These are phyloP conservation scores for Akebia trifoliata DNA, from an alignment of 164 flowering plant genomes.

Conservation along the genomic window DNA sequence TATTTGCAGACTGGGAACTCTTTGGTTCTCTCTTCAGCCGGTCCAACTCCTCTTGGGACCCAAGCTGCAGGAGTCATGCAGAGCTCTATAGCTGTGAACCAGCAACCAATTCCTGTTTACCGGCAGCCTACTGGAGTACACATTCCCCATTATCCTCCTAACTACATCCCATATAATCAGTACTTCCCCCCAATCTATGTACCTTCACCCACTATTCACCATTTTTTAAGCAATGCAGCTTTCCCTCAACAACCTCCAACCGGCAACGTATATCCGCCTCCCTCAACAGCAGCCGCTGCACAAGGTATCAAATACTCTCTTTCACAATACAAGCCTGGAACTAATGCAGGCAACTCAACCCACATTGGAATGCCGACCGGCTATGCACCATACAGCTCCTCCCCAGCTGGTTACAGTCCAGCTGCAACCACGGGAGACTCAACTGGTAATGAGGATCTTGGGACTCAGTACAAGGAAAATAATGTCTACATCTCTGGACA, in stretches of 20 bases:
- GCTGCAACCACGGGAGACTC: constrained; percentile 54
- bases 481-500: constrained; percentile 64
- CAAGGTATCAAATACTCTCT: constrained; percentile 61
- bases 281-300: constrained; percentile 41
- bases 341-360: constrained; percentile 52
- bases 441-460: constrained; percentile 59
- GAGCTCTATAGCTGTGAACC: constrained; percentile 59
- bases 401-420: constrained; percentile 57
- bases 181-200: constrained; percentile 70
- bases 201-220: constrained; percentile 75
- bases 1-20: constrained; percentile 60
- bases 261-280: constrained; percentile 52
- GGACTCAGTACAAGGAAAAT: constrained; percentile 68
- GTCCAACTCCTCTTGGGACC: constrained; percentile 58
- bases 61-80: constrained; percentile 80
- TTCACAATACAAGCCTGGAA: constrained; percentile 64
- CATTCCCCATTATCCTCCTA: constrained; percentile 69
- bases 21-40: constrained; percentile 46
- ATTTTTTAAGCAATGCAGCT: constrained; percentile 61
- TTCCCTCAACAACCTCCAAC: constrained; percentile 82
- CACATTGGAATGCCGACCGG: constrained; percentile 56
- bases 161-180: constrained; percentile 65
- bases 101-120: constrained; percentile 74
- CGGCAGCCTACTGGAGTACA: constrained; percentile 73
- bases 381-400: constrained; percentile 61